A percentile compares a stretch with the other conserved stretches of the same genome.
These are phyloP conservation scores for Lepraria neglecta DNA, from an alignment of 495 filamentous ascomycete genomes.

Conservation along the genomic window DNA sequence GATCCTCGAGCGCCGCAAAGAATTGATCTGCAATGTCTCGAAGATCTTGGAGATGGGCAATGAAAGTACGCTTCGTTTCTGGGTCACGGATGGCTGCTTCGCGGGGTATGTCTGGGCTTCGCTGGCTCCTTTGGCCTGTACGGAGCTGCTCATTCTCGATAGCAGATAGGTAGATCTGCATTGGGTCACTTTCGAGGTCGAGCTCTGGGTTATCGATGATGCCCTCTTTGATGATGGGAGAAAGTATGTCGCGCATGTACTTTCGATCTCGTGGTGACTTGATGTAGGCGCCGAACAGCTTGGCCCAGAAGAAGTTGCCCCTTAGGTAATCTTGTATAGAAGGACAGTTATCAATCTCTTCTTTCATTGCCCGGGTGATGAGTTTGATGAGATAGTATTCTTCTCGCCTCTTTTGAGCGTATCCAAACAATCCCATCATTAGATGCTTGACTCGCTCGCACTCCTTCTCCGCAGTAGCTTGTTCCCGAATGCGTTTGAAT, in stretches of 20 bases:
- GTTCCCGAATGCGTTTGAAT: constrained; percentile 76
- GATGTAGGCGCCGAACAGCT: constrained; percentile 77
- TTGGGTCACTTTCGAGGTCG: constrained; percentile 92
- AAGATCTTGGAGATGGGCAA: constrained; percentile 87
- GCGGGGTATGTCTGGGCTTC: constrained; percentile 72
- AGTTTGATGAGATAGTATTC: constrained; percentile 96
- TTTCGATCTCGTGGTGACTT: constrained; percentile 89
- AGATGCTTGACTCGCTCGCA: constrained; percentile 84
- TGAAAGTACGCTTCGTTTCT: constrained; percentile 86
- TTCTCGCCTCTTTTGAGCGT: constrained; percentile 91
- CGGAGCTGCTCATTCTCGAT: constrained; percentile 96
- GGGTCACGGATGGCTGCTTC: constrained; percentile 90
- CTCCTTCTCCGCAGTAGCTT: constrained; percentile 84
- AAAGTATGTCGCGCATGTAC: constrained; percentile 78
- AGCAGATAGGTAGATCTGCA: constrained; percentile 91
- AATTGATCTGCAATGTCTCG: constrained; percentile 89
- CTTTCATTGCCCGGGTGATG: constrained; percentile 71
- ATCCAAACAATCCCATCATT: constrained; percentile 96
- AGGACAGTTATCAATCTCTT: constrained; percentile 71
- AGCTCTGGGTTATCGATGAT: constrained; percentile 86
- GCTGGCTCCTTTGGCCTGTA: constrained; percentile 73
- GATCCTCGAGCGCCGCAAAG: constrained; percentile 71
- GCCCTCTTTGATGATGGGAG: constrained; percentile 74
- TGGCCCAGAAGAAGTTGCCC: constrained; percentile 88
- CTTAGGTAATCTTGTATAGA: constrained; percentile 79